Evolutionary conservation across 805 yeast genomes (phyloP).

Genomic region (Myxozyma neotropica): DNA sequence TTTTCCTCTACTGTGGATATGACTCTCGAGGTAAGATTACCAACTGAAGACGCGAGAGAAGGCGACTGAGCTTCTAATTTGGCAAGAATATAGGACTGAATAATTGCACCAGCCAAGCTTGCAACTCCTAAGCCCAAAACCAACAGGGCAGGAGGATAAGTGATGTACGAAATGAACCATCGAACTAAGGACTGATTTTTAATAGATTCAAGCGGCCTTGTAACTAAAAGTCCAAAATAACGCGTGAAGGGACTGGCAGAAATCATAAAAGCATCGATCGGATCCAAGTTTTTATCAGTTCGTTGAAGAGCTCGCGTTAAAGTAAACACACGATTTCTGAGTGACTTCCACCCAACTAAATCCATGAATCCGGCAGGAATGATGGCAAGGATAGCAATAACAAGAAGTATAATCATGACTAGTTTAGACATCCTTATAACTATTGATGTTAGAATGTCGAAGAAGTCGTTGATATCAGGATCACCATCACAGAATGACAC

Average conservation of each 20-base stretch:
- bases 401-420: constrained; percentile 46
- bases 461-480: constrained; percentile 47
- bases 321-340: constrained; percentile 43
- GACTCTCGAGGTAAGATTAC: constrained; percentile 32
- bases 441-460: constrained; percentile 39
- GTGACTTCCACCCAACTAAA: constrained; percentile 52
- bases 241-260: constrained; percentile 23
- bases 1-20: constrained; percentile 41
- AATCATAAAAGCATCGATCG: constrained; percentile 33
- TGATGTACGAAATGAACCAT: constrained; percentile 56
- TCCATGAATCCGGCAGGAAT: constrained; percentile 52
- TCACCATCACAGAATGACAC: constrained; percentile 45
- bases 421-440: constrained; percentile 47
- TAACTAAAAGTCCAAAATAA: constrained; percentile 27
- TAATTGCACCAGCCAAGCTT: constrained; percentile 56
- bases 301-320: constrained; percentile 22
- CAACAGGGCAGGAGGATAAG: constrained; percentile 55
- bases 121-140: constrained; percentile 57
- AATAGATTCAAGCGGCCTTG: constrained; percentile 18
- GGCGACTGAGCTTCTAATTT: constrained; percentile 35
- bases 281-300: constrained; percentile 31
- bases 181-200: constrained; percentile 34
- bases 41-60: constrained; percentile 17
- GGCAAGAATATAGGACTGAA: constrained; percentile 57
- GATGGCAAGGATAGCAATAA: constrained; percentile 49